phyloP scores from a whole-genome alignment of 2,329 filamentous ascomycete genomes.

The Thelonectria discophora region DNA sequence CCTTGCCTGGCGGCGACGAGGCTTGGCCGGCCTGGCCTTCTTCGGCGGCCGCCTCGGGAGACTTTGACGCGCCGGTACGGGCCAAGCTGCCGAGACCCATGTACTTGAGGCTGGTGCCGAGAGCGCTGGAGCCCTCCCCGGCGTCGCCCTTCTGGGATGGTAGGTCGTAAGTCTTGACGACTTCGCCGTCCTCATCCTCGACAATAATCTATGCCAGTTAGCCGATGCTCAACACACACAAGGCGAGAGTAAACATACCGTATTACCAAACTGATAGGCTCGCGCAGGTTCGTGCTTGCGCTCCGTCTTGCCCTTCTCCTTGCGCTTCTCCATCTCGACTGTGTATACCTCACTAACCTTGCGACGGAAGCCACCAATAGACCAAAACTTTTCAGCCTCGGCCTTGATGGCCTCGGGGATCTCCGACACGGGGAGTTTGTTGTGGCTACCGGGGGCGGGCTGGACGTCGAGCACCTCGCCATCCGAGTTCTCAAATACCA shows the following conservation, averaged over 20 bases:
- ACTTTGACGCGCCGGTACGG: conserved; percentile 52
- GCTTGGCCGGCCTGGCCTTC: conserved; percentile 45
- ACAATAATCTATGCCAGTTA: conserved; percentile 75
- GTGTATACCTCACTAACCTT: conserved; percentile 62
- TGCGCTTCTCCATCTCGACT: conserved; percentile 70
- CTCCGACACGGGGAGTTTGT: conserved; percentile 31
- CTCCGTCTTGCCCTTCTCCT: conserved; percentile 68
- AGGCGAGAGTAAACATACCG: conserved; percentile 54
- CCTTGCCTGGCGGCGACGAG: conserved; percentile 51
- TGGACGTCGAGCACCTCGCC: conserved; percentile 83
- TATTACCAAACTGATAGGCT: conserved; percentile 87
- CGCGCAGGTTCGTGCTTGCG: conserved; percentile 76
- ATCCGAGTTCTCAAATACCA: conserved; percentile 85
- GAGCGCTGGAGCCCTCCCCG: conserved; percentile 49
- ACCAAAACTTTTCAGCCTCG: conserved; percentile 44
- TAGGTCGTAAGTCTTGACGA: conserved; percentile 84
- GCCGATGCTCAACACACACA: conserved; percentile 1
- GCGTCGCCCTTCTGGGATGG: conserved; percentile 58
- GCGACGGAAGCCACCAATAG: conserved; percentile 56
- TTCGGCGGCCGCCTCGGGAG: conserved; percentile 42
- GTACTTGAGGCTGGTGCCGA: conserved; percentile 61
- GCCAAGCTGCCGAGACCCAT: conserved; percentile 60
- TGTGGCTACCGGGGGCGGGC: conserved; percentile 28
- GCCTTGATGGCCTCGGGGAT: conserved; percentile 29
- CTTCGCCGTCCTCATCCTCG: conserved; percentile 86